phyloP scores from a whole-genome alignment of 106 monocot species.

The Allium cepa region DNA sequence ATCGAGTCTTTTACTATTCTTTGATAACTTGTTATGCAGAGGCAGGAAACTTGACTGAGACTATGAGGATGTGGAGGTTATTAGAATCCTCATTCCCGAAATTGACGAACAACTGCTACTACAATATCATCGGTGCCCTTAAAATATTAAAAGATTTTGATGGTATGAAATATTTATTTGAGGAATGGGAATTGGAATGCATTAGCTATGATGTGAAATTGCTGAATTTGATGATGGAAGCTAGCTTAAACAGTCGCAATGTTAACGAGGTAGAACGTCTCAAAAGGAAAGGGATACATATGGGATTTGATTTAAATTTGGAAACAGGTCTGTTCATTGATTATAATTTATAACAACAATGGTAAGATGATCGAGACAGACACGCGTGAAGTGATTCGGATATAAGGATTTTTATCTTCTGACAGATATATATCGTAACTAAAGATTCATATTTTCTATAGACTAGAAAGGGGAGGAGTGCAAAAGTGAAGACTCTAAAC shows the following conservation, averaged over 20 bases:
- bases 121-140: slow-evolving; percentile 22
- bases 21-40: slow-evolving; percentile 36
- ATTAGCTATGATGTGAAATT: slow-evolving; percentile 26
- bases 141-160: slow-evolving; percentile 20
- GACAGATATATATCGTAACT: too few species aligned
- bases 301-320: not conserved
- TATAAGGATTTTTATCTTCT: too few species aligned
- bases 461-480: too few species aligned
- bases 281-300: not conserved
- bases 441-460: too few species aligned
- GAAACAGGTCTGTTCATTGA: slow-evolving; percentile 22
- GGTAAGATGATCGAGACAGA: too few species aligned
- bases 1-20: slow-evolving; percentile 20
- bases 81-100: slow-evolving; percentile 10
- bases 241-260: slow-evolving; percentile 27
- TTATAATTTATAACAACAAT: slow-evolving; percentile 2
- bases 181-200: slow-evolving; percentile 30
- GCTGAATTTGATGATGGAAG: slow-evolving; percentile 25
- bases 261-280: slow-evolving; percentile 19
- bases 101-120: slow-evolving; percentile 7
- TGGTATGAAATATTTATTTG: slow-evolving; percentile 21
- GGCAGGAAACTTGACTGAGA: slow-evolving; percentile 25
- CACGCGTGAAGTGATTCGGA: too few species aligned
- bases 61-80: slow-evolving; percentile 30
- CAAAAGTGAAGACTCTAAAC: too few species aligned